Conservation (phyloP, 805 yeast species). For the Metschnikowia drakensbergensis region DNA sequence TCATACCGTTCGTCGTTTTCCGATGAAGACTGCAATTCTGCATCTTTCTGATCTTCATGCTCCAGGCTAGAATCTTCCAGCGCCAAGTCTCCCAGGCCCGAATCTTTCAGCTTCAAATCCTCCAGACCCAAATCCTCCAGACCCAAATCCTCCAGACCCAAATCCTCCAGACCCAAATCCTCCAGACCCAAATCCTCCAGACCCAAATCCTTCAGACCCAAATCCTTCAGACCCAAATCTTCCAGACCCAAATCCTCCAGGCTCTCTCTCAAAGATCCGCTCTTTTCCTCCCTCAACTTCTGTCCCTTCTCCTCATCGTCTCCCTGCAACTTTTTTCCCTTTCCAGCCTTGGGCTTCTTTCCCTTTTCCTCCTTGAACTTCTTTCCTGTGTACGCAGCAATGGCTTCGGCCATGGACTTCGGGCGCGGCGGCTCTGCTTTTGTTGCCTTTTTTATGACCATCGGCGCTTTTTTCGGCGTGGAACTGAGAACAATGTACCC, state of each 20-base stretch:
- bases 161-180: no score
- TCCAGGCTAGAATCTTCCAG: no score
- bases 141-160: no score
- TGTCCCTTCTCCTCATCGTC: neutral
- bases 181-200: no score
- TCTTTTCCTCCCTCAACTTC: neutral
- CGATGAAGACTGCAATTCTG: constrained; percentile 1
- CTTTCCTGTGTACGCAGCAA: constrained; percentile 55
- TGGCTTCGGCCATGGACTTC: constrained; percentile 55
- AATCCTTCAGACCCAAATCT: no score
- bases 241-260: no score
- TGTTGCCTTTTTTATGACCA: constrained; percentile 3
- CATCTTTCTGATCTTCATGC: constrained; percentile 12
- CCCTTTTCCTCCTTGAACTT: constrained; percentile 45
- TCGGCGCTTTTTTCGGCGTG: constrained; percentile 2
- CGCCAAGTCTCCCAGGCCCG: neutral
- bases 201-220: no score
- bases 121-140: no score
- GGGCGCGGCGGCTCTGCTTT: constrained; percentile 16
- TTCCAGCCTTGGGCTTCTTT: constrained; percentile 15
- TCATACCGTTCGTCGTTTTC: constrained; percentile 26
- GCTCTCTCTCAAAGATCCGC: no score
- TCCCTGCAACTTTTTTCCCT: neutral
- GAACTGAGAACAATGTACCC: constrained; percentile 18
- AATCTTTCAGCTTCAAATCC: no score